Percentiles rank a stretch among this genome's conserved stretches.
phyloP scores from a whole-genome alignment of 202 grass and related monocot genomes.

The Setaria viridis region DNA sequence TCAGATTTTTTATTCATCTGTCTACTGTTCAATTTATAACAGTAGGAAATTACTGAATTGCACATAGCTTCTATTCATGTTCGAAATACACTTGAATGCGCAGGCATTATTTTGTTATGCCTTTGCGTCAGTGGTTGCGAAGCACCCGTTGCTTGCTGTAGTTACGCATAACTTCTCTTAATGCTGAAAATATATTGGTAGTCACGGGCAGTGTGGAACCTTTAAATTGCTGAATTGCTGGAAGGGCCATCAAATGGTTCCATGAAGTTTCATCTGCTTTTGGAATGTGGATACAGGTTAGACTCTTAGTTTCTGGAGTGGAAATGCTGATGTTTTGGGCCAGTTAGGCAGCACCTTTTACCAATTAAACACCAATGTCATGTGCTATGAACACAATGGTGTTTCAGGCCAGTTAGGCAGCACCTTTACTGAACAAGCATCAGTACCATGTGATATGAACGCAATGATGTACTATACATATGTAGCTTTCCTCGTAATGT shows the following conservation, averaged over 20 bases:
- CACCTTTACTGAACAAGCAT: not conserved
- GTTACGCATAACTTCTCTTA: not conserved
- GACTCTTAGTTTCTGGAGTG: not conserved
- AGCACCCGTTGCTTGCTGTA: too few relatives aligned
- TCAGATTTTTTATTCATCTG: not conserved
- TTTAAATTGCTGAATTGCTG: constrained; percentile 9
- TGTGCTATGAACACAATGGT: not conserved
- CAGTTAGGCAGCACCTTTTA: constrained; percentile 7
- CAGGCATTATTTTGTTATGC: not conserved
- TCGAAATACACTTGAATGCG: not conserved
- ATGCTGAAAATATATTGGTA: not conserved
- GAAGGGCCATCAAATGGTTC: constrained; percentile 17
- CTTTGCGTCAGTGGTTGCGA: not conserved
- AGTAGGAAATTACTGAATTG: not conserved
- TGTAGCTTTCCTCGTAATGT: not conserved
- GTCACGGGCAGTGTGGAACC: not conserved
- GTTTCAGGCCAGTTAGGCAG: constrained; percentile 12
- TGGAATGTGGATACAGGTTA: not conserved
- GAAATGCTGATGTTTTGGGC: not conserved
- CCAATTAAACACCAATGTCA: not conserved
- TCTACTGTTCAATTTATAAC: not conserved
- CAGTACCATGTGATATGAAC: not conserved
- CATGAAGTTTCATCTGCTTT: not conserved
- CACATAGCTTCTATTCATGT: not conserved
- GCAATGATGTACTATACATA: not conserved